Base-by-base conservation (phyloP, 176 grass and related monocot species). In the Bothriochloa decipiens region DNA sequence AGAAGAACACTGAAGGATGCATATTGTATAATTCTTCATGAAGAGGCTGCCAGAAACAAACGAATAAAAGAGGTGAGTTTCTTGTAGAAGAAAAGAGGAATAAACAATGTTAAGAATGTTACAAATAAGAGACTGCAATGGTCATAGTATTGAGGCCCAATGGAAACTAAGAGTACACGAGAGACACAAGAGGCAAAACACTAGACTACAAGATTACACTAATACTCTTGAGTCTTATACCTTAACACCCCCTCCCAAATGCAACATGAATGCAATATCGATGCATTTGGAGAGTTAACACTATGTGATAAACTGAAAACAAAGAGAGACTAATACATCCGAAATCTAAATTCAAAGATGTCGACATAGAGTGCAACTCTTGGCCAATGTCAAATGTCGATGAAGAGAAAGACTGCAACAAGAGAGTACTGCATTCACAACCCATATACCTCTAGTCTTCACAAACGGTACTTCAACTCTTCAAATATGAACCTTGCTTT, bases 21-120 rank as follows among this genome's bases (percentile, higher is more conserved):
- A 98, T 87, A 25, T 70, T 95, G 87, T 91, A 98, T 74, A 98
- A 72, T 35, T 98, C 89, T 46, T 86, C 83, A 91, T 98, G 96
- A 74, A 95, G 77, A 78, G 95, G 96, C 96, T 98, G 89, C 37
- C 78, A 91, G 28, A 37, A 22, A 74, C 11, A 70, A 64, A 74
- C 11, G 65, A 35, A 68, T 53, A 76, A 46, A 65, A 75, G 15
- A 39, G 42, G 33, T 84, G 40, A 75, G 70, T 53, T 86, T 83
- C 55, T 79, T 83, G 33, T 83, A 68, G 16, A 43, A 83, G 42
- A 27, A 76, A 52, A 12, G 23, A 50, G 15, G 15, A 62, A 74
- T 0, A 81, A 73, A 69, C 11, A 68, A 10, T 66, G 20, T 74
- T 74, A 74, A 64, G 22, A 60, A 60, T 60, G 22, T 60, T 60